A percentile compares a stretch with the other conserved stretches of the same genome.
Evolutionary conservation across 768 basidiomycete species (phyloP).

Genomic region (Trichaptum fuscoviolaceum): DNA sequence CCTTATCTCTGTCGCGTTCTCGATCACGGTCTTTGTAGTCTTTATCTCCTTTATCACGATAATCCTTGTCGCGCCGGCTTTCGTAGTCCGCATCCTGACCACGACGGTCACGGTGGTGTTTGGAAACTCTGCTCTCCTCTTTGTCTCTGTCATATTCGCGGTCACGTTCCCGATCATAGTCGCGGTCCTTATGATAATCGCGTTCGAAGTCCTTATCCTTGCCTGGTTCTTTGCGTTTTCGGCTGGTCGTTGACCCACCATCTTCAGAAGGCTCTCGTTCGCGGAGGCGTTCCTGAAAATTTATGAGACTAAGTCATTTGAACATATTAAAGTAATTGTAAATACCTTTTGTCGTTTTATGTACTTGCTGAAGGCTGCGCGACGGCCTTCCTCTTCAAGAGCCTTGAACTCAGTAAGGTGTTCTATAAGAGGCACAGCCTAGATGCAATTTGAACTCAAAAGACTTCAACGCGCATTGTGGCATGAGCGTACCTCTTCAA

Average conservation of each 20-base stretch:
- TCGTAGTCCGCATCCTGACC: conserved; percentile 12
- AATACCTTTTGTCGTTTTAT: conserved; percentile 84
- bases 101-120: conserved; percentile 14
- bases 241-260: conserved; percentile 71
- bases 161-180: conserved; percentile 44
- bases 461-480: conserved; percentile 1
- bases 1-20: conserved; percentile 12
- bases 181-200: conserved; percentile 31
- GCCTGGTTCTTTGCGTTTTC: conserved; percentile 72
- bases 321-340: not conserved
- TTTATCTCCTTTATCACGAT: conserved; percentile 4
- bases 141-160: conserved; percentile 22
- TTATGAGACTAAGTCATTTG: not conserved
- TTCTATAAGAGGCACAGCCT: conserved; percentile 75
- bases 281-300: conserved; percentile 67
- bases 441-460: conserved; percentile 4
- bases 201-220: conserved; percentile 20
- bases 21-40: conserved; percentile 18
- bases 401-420: conserved; percentile 83
- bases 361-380: conserved; percentile 81
- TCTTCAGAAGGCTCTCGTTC: conserved; percentile 71
- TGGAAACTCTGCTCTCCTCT: conserved; percentile 14
- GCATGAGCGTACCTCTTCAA: conserved; percentile 59
- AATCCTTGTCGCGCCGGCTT: conserved; percentile 8
- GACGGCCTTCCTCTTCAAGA: conserved; percentile 75